These are phyloP conservation scores for Hibiscus tridactylites DNA, from an alignment of 345 rosid genomes.

Conservation along the genomic window DNA sequence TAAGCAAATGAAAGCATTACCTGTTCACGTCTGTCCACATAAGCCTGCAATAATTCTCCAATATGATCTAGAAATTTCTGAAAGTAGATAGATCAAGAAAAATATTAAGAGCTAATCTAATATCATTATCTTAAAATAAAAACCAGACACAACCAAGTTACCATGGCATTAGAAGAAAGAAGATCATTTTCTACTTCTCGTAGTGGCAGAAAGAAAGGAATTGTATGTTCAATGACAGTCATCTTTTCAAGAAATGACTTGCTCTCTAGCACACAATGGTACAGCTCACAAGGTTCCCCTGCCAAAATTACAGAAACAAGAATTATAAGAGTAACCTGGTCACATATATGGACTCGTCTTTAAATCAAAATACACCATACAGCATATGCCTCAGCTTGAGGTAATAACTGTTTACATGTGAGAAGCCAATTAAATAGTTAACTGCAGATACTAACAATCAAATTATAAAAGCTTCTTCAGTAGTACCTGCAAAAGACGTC, in stretches of 20 bases:
- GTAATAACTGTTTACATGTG: background rate
- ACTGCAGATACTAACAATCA: background rate
- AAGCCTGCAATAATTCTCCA: slow-evolving; percentile 55
- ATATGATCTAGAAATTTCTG: slow-evolving; percentile 88
- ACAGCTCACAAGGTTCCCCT: slow-evolving; percentile 84
- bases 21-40: slow-evolving; percentile 43
- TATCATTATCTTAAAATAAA: slow-evolving; percentile 1
- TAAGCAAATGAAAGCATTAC: slow-evolving; percentile 26
- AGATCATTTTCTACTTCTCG: slow-evolving; percentile 87
- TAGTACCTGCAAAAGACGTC: slow-evolving; percentile 83
- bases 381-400: background rate
- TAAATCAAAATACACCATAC: background rate
- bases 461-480: slow-evolving; percentile 3
- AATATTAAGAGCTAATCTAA: slow-evolving; percentile 6
- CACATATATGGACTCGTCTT: background rate
- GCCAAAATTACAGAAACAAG: slow-evolving; percentile 12
- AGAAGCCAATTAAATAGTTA: background rate
- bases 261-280: slow-evolving; percentile 87
- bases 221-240: slow-evolving; percentile 85
- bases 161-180: slow-evolving; percentile 87
- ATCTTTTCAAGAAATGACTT: slow-evolving; percentile 92
- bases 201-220: slow-evolving; percentile 89
- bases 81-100: slow-evolving; percentile 16
- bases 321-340: background rate
- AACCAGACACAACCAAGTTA: slow-evolving; percentile 30